Evolutionary conservation across 2,329 filamentous ascomycete species (phyloP).

Genomic region (Fusarium succisae): DNA sequence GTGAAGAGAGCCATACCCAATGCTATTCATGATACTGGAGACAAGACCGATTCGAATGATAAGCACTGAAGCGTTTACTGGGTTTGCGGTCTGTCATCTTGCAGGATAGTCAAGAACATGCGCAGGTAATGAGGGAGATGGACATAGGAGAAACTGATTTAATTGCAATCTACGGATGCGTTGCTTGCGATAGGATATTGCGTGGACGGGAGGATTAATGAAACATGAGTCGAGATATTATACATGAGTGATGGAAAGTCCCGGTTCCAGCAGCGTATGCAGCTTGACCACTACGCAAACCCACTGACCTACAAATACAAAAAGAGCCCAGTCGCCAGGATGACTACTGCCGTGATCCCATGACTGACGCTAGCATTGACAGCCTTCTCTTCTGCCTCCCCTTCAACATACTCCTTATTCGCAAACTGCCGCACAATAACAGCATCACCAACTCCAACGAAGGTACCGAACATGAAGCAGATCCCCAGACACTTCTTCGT

Average conservation of each 20-base stretch:
- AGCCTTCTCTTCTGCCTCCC: constrained; percentile 5
- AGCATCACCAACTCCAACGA: constrained; percentile 27
- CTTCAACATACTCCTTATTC: constrained; percentile 10
- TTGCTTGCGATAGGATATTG: background rate
- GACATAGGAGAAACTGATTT: background rate
- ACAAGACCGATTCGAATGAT: constrained; percentile 5
- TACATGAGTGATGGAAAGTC: background rate
- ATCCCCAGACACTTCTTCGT: constrained; percentile 20
- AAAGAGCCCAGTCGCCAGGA: constrained; percentile 22
- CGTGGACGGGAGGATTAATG: background rate
- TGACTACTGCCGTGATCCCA: constrained; percentile 1
- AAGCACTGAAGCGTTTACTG: background rate
- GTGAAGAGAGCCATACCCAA: constrained; percentile 35
- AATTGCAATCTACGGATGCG: background rate
- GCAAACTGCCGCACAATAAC: constrained; percentile 16
- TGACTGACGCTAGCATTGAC: constrained; percentile 15
- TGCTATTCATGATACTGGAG: constrained; percentile 34
- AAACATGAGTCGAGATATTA: background rate
- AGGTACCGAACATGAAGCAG: constrained; percentile 18
- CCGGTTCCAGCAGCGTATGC: background rate
- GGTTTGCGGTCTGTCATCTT: background rate
- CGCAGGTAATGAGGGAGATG: background rate
- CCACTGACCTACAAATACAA: background rate
- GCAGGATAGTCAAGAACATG: rapidly evolving
- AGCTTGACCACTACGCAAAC: background rate